Percentiles rank a stretch among this genome's conserved stretches.
These are phyloP conservation scores for Scheffersomyces illinoinensis DNA, from an alignment of 1,139 yeast genomes.

Conservation along the genomic window DNA sequence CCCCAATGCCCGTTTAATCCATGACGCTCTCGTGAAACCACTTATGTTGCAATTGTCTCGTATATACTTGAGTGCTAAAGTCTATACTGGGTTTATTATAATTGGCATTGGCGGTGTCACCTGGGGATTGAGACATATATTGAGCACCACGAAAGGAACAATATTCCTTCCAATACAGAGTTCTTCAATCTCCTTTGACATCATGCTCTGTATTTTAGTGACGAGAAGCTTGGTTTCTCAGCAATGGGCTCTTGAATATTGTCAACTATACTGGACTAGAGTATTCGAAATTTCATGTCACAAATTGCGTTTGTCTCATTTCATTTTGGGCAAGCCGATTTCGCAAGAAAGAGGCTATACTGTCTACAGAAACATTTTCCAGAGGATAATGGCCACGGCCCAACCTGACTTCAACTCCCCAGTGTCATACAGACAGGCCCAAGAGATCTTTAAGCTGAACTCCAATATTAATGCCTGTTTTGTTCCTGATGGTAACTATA, in stretches of 20 bases:
- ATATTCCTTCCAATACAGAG: slow-evolving; percentile 12
- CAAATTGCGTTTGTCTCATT: slow-evolving; percentile 71
- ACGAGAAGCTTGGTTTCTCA: neutral
- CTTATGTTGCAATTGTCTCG: slow-evolving; percentile 70
- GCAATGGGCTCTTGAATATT: slow-evolving; percentile 22
- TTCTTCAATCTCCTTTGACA: neutral
- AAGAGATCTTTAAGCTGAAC: slow-evolving; percentile 40
- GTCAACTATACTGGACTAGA: slow-evolving; percentile 58
- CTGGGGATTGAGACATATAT: slow-evolving; percentile 47
- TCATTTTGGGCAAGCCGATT: slow-evolving; percentile 68
- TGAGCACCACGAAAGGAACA: neutral
- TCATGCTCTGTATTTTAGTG: neutral
- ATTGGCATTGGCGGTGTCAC: slow-evolving; percentile 74
- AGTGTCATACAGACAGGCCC: slow-evolving; percentile 50
- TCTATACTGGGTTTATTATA: slow-evolving; percentile 72
- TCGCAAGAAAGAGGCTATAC: slow-evolving; percentile 75
- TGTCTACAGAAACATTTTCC: slow-evolving; percentile 53
- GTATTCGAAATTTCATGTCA: slow-evolving; percentile 61
- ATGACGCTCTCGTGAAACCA: slow-evolving; percentile 83
- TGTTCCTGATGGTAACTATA: slow-evolving; percentile 75
- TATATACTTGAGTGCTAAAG: slow-evolving; percentile 71
- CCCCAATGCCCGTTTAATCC: slow-evolving; percentile 84
- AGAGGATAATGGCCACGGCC: slow-evolving; percentile 36
- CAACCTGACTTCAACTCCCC: slow-evolving; percentile 65
- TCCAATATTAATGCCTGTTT: slow-evolving; percentile 50